Evolutionary conservation across 371 early-diverging fungal species (phyloP), one percentile per base, ranked within the genome.

Genomic region (Mortierella sp.): DNA sequence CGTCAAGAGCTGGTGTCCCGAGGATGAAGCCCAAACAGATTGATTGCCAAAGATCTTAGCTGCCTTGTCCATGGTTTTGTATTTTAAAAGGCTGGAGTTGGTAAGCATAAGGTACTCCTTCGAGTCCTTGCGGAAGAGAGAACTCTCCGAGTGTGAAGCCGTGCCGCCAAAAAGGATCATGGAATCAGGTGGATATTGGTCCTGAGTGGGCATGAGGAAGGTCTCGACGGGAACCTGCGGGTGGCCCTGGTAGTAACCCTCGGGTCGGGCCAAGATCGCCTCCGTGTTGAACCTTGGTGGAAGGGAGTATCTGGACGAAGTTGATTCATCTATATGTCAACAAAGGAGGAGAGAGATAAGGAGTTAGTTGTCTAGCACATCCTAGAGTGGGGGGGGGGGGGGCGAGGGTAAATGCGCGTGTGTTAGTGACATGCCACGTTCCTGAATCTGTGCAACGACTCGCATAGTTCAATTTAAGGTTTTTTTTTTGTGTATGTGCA

Each of bases 61-160:
- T 4, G 72, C 72, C 46, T 72, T 72, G 27, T 72, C 72, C 72
- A 72, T 72, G 17, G 53, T 37, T 50, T 72, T 72, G 58, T 72
- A 72, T 37, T 54, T 60, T 24, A 72, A 66, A 8, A 72, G 51
- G 44, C 57, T 60, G 15, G 65, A 64, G 44, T 72, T 72, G 30
- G 72, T 72, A 31, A 72, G 58, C 14, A 72, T n/a, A 1, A 72
- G 50, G 31, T 72, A 72, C 28, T 72, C 72, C 48, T 65, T 72
- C 12, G 61, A 47, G 12, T 72, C 66, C 34, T 72, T 72, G 8
- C 66, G 72, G 46, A 72, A 72, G 32, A 72, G 24, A 0, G 58
- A 58, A 5, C 62, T 48, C 43, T 72, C 72, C 0, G 72, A 72
- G 27, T 65, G 72, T 4, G 72, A 51, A 1, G 72, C 72, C 2